Base-by-base conservation (phyloP, 352 stramenopile genomes). In the Albugo laibachii region DNA sequence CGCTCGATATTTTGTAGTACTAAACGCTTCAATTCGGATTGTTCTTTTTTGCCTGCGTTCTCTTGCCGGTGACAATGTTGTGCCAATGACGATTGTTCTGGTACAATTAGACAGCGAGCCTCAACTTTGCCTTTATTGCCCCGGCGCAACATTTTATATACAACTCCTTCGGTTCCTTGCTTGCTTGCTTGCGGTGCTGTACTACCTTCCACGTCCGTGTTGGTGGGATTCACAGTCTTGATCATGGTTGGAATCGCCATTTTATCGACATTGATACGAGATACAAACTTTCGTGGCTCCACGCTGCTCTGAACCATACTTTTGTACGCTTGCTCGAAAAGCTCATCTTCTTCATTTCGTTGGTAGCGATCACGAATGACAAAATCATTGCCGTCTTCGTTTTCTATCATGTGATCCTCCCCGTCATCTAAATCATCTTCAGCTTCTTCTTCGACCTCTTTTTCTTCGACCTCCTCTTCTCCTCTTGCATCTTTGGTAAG, bases 121-220 rank as follows among this genome's bases (percentile, higher is more conserved):
- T 98, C 94, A 48, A 96, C 74, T 54, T 96, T 97, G 53, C 94
- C 94, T 65, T 97, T 97, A 65, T 95, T 96, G 15, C 94, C 93
- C 42, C 93, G 87, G 52, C 95, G 95, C 6, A 98, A 58, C 53
- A 98, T 79, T 24, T 94, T 91, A 54, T 97, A 97, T 21, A 83
- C 63, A 14, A 93, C 75, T 8, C 72, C 81, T 37, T 61, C 51
- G 13, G 56, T 48, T 12, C 56, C 54, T 5, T 56, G 66, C 49
- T 55, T 61, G 0, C 35, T 57, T 15, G 54, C 51, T 20, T 65
- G 52, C 24, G 61, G 59, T 15, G 62, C 48, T 0, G 31, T 31
- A 19, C 31, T 43, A 31, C 19, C 49, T 34, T 45, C 20, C 16
- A 24, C 16, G 20, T 43, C 38, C 38, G 38, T 43, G 8, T 24